Base-by-base conservation (phyloP, 2,329 filamentous ascomycete species). In the Diaporthe eres region DNA sequence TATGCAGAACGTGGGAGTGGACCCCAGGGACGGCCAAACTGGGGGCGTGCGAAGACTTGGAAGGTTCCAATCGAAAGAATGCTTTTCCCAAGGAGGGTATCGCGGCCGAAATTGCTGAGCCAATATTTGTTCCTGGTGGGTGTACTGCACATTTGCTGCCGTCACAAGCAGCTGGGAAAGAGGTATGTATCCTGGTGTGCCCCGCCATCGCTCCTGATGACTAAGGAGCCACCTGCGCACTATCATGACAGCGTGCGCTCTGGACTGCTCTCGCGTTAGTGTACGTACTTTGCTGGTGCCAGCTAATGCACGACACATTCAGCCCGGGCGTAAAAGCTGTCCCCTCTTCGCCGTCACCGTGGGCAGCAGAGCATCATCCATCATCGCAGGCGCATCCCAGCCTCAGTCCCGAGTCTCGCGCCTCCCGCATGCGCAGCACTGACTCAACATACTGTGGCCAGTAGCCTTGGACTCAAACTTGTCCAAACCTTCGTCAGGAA, bases 401-500 rank as follows among this genome's bases (percentile, higher is more conserved):
- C 63, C 47, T 68, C 63, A 51, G 47, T 68, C 31, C 31, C 47
- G 47, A 53, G 44, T 68, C 49, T 70, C 49, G 65, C 49, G 34
- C 47, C 49, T 70, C 65, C 65, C 49, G 31, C 47, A 53, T 70
- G 49, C 34, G 65, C 22, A 70, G 49, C 47, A 70, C 65, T 70
- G 65, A 70, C 65, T 70, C 65, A 70, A 70, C 65, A 70, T 55
- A 55, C 49, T 70, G 49, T 70, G 65, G 49, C 49, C 65, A 25
- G 49, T 70, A 37, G 49, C 49, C 65, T 53, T 72, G 71, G 71
- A 53, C 65, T 70, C 65, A 70, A 70, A 70, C 65, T 42, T 70
- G n/a, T 70, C 65, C 65, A 70, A 70, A 55, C 65, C 65, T 63
- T 63, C 71, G 44, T 55, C 71, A 60, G 58, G 71, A 72, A 72